Evolutionary conservation across 1,284 basidiomycete species (phyloP).

Genomic region (Papiliotrema fonsecae): DNA sequence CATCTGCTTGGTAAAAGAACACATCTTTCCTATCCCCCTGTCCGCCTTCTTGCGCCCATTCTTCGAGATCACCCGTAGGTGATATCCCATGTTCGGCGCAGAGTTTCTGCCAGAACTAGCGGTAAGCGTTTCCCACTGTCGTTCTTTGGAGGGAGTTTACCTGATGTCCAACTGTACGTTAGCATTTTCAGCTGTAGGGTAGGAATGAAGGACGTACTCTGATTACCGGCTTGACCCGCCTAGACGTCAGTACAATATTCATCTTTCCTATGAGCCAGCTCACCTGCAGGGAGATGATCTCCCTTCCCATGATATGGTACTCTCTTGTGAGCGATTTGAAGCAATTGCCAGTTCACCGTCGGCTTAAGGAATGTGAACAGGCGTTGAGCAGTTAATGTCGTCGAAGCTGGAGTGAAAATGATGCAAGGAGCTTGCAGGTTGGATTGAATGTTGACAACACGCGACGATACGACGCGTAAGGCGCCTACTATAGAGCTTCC

Average conservation of each 20-base stretch:
- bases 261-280: constrained; percentile 1
- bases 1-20: constrained; percentile 99
- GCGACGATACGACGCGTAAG: too few species aligned
- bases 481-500: too few species aligned
- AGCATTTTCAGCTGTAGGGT: not conserved
- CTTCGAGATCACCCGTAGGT: constrained; percentile 85
- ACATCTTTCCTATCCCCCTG: constrained; percentile 92
- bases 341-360: too few species aligned
- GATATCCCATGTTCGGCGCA: constrained; percentile 95
- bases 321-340: too few species aligned
- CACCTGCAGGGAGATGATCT: constrained; percentile 50
- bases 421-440: too few species aligned
- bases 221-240: constrained; percentile 93
- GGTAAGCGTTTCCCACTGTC: constrained; percentile 1
- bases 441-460: too few species aligned
- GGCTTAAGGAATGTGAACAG: too few species aligned
- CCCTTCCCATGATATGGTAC: constrained; percentile 41
- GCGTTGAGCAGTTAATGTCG: too few species aligned
- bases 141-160: constrained; percentile 10
- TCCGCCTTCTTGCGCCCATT: constrained; percentile 84
- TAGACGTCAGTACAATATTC: constrained; percentile 45
- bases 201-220: constrained; percentile 58
- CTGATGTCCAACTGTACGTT: constrained; percentile 34
- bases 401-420: too few species aligned
- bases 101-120: constrained; percentile 81